These are phyloP conservation scores for Acephala macrosclerotiorum DNA, from an alignment of 2,329 filamentous ascomycete species.

Conservation along the genomic window DNA sequence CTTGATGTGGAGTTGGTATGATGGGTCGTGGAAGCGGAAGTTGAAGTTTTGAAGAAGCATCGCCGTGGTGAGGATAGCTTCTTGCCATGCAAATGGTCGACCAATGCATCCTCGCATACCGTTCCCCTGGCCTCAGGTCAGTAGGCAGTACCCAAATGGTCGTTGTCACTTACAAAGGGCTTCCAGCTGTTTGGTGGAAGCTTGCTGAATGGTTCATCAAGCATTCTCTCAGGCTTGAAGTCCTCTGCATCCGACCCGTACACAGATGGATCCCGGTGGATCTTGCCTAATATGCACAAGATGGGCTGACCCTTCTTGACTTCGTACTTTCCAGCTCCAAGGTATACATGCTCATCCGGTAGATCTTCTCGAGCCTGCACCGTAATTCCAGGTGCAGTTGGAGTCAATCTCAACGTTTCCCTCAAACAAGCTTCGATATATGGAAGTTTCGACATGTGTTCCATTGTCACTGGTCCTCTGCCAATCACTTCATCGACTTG, in stretches of 20 bases:
- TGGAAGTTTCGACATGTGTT: constrained; percentile 60
- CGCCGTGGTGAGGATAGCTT: constrained; percentile 67
- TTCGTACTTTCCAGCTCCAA: constrained; percentile 35
- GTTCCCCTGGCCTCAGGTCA: constrained; percentile 51
- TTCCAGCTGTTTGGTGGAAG: constrained; percentile 71
- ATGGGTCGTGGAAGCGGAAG: constrained; percentile 66
- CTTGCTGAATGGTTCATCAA: constrained; percentile 71
- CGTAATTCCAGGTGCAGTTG: constrained; percentile 58
- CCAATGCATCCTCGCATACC: constrained; percentile 77
- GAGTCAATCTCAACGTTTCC: constrained; percentile 69
- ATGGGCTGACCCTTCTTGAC: constrained; percentile 59
- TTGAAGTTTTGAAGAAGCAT: constrained; percentile 77
- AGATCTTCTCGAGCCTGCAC: constrained; percentile 11
- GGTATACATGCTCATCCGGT: constrained; percentile 50
- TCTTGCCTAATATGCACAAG: constrained; percentile 55
- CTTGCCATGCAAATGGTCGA: constrained; percentile 77
- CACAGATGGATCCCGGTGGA: constrained; percentile 68
- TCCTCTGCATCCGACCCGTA: constrained; percentile 70
- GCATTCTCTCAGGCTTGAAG: constrained; percentile 76
- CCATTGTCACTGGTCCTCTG: constrained; percentile 49
- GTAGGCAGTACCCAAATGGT: not conserved
- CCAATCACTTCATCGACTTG: constrained; percentile 62
- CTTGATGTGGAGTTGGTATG: constrained; percentile 62
- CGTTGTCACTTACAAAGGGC: constrained; percentile 61
- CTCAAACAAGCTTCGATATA: constrained; percentile 72